A percentile compares a stretch with the other conserved stretches of the same genome.
These are phyloP conservation scores for Trebouxia sp. DNA, from an alignment of 139 green algal genomes.

Conservation along the genomic window DNA sequence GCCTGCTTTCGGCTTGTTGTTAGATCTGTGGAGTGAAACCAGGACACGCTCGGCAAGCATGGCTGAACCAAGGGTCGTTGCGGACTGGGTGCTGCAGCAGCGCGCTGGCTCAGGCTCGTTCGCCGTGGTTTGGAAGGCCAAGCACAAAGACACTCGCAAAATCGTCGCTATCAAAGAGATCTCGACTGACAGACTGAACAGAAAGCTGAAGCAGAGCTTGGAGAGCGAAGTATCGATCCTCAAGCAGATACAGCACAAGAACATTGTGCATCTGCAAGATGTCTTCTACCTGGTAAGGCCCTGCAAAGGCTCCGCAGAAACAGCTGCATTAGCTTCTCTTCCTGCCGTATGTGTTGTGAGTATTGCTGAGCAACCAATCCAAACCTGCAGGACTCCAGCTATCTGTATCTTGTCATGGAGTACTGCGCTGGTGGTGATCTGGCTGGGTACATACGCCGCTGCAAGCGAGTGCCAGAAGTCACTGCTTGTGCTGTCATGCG, in stretches of 20 bases:
- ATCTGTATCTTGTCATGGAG: constrained; percentile 91
- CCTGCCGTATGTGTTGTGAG: not conserved
- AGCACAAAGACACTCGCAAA: constrained; percentile 55
- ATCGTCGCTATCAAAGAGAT: constrained; percentile 95
- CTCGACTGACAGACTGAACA: constrained; percentile 74
- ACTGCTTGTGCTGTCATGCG: constrained; percentile 76
- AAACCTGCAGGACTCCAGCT: constrained; percentile 46
- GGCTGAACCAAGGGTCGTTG: constrained; percentile 41
- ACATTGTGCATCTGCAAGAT: constrained; percentile 92
- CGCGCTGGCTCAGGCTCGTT: constrained; percentile 88
- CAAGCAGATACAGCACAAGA: constrained; percentile 71
- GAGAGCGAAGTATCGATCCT: constrained; percentile 89
- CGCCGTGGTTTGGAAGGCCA: constrained; percentile 86
- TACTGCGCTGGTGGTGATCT: constrained; percentile 94
- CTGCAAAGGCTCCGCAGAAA: not conserved
- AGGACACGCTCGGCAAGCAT: too few relatives aligned
- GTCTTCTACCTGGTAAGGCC: constrained; percentile 79
- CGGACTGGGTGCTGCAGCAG: constrained; percentile 68
- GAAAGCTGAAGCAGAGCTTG: constrained; percentile 88
- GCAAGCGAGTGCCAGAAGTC: constrained; percentile 57
- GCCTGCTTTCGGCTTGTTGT: too few relatives aligned
- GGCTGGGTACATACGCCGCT: constrained; percentile 65
- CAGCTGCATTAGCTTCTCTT: too few relatives aligned
- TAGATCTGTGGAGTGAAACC: too few relatives aligned
- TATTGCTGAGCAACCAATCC: not conserved